These are phyloP conservation scores for Lentinula edodes DNA, from an alignment of 768 basidiomycete species.

Conservation along the genomic window DNA sequence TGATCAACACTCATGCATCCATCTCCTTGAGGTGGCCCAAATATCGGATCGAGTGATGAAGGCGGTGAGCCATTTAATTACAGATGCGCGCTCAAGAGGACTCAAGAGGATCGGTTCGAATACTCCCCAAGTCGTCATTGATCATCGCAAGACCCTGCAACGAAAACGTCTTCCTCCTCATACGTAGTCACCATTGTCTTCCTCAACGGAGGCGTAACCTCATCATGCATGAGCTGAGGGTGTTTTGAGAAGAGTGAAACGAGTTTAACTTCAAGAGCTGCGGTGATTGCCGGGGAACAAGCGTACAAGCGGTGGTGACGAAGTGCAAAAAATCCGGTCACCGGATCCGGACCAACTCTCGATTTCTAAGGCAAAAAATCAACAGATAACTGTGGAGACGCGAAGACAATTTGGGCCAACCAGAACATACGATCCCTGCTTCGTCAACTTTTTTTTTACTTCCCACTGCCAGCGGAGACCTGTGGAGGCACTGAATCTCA, in stretches of 20 bases:
- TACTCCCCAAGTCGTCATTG: slow-evolving; percentile 31
- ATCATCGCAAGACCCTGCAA: slow-evolving; percentile 11
- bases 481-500: no score
- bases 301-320: no score
- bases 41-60: slow-evolving; percentile 55
- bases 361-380: no score
- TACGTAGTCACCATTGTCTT: no score
- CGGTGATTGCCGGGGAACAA: no score
- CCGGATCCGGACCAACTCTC: no score
- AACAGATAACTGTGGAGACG: no score
- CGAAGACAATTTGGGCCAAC: no score
- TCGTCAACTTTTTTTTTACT: no score
- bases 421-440: no score
- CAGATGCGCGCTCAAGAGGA: slow-evolving; percentile 57
- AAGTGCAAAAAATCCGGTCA: no score
- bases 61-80: slow-evolving; percentile 75
- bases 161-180: slow-evolving; percentile 39
- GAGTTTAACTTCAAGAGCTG: slow-evolving; percentile 10
- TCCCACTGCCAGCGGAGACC: no score
- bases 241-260: slow-evolving; percentile 19
- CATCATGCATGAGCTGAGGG: slow-evolving; percentile 27
- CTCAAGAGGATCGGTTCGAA: slow-evolving; percentile 63
- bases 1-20: slow-evolving; percentile 34
- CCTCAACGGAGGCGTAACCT: slow-evolving; percentile 73
- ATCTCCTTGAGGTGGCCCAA: slow-evolving; percentile 33